Conservation (phyloP, 441 rosid genomes). For the Erysimum pusillum region DNA sequence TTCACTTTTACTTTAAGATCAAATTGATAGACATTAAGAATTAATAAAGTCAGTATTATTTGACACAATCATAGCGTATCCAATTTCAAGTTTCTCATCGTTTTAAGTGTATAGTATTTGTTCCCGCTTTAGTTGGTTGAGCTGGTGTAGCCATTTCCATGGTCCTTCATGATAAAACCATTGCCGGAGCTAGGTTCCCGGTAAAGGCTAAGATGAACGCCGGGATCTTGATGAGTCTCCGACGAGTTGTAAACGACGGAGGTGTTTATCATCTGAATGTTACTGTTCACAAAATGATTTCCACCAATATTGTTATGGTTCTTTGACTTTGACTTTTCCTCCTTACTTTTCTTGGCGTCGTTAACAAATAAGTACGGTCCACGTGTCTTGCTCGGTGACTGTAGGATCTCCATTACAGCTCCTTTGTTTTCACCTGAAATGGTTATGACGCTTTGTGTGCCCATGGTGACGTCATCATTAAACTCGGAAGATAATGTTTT, state of each 20-base stretch:
- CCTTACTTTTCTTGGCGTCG: conserved; percentile 46
- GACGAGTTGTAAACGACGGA: conserved; percentile 69
- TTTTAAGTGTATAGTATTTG: background rate
- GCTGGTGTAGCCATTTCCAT: conserved; percentile 52
- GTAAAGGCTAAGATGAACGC: conserved; percentile 65
- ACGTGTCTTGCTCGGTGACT: conserved; percentile 38
- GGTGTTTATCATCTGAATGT: conserved; percentile 80
- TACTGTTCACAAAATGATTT: conserved; percentile 66
- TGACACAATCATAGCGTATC: conserved; percentile 10
- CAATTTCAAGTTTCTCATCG: background rate
- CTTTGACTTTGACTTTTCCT: conserved; percentile 15
- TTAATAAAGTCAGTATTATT: background rate
- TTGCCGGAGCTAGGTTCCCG: conserved; percentile 52
- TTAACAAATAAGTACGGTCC: background rate
- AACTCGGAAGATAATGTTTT: conserved; percentile 44
- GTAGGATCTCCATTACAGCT: conserved; percentile 72
- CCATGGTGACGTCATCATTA: conserved; percentile 48
- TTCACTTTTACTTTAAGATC: no score
- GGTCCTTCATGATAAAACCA: conserved; percentile 52
- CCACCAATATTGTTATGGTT: conserved; percentile 26
- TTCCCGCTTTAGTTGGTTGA: conserved; percentile 34
- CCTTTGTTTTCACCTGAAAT: conserved; percentile 88
- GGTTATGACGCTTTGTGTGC: conserved; percentile 58
- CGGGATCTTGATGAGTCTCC: conserved; percentile 74
- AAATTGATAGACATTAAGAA: background rate